Conservation (phyloP, 225 moss, liverwort and hornwort genomes). For the Ulota crispa region DNA sequence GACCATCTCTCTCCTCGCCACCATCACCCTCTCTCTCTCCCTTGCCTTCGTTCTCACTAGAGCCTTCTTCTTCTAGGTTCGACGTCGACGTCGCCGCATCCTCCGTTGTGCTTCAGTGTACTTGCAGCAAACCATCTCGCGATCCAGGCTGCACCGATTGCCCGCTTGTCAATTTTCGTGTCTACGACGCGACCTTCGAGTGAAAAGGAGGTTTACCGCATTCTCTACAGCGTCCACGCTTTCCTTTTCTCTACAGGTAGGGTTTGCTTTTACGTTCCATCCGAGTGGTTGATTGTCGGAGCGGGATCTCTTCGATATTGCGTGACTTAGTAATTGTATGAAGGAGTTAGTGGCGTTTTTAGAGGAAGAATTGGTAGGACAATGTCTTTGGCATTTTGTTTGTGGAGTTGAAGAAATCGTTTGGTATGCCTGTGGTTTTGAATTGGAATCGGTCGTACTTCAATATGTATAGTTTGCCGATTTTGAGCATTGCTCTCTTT, state of each 20-base stretch:
- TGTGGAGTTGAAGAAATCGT: neutral
- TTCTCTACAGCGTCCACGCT: neutral
- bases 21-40: neutral
- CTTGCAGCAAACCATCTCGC: neutral
- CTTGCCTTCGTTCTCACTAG: neutral
- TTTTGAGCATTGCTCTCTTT: no score
- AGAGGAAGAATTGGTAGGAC: neutral
- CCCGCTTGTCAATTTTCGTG: conserved; percentile 13
- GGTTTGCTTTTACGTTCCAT: conserved; percentile 16
- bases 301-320: neutral
- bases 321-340: neutral
- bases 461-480: no score
- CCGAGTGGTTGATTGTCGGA: neutral
- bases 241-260: conserved; percentile 14
- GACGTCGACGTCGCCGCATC: neutral
- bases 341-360: neutral
- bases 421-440: no score
- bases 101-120: neutral
- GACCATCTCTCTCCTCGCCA: neutral
- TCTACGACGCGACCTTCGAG: conserved; percentile 4
- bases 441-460: no score
- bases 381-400: neutral
- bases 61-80: neutral
- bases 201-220: neutral
- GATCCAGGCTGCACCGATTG: neutral